These are phyloP conservation scores for Boletus vermiculosoides DNA, from an alignment of 768 basidiomycete genomes.

Conservation along the genomic window DNA sequence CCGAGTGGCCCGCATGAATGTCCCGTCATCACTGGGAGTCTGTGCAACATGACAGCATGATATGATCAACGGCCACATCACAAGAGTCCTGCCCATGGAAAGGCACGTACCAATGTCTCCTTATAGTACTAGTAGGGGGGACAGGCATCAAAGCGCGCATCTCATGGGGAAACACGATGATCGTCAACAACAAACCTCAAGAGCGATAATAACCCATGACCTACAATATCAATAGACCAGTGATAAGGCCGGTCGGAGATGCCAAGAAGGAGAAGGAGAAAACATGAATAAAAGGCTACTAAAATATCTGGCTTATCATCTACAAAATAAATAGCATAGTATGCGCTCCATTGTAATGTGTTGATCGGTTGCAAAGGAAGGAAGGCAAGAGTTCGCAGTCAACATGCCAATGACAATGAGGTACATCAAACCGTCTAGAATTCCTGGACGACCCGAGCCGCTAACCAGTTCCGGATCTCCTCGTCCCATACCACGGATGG, in stretches of 20 bases:
- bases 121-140: not conserved
- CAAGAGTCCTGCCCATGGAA: too few relatives aligned
- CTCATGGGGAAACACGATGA: not conserved
- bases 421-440: not conserved
- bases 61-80: too few relatives aligned
- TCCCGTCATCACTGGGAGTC: too few relatives aligned
- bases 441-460: constrained; percentile 14
- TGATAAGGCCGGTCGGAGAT: not conserved
- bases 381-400: too few relatives aligned
- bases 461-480: constrained; percentile 14
- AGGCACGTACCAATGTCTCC: too few relatives aligned
- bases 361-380: not conserved
- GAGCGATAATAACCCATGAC: too few relatives aligned
- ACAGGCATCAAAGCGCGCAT: not conserved
- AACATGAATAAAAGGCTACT: not conserved
- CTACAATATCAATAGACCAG: too few relatives aligned
- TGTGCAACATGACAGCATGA: too few relatives aligned
- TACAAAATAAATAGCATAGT: not conserved
- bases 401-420: not conserved
- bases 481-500: constrained; percentile 18
- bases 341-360: not conserved
- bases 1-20: too few relatives aligned
- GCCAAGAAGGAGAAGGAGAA: not conserved
- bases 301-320: not conserved
- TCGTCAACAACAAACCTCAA: not conserved